These are phyloP conservation scores for Pleurotus ostreatus DNA, from an alignment of 768 basidiomycete species.

Conservation along the genomic window DNA sequence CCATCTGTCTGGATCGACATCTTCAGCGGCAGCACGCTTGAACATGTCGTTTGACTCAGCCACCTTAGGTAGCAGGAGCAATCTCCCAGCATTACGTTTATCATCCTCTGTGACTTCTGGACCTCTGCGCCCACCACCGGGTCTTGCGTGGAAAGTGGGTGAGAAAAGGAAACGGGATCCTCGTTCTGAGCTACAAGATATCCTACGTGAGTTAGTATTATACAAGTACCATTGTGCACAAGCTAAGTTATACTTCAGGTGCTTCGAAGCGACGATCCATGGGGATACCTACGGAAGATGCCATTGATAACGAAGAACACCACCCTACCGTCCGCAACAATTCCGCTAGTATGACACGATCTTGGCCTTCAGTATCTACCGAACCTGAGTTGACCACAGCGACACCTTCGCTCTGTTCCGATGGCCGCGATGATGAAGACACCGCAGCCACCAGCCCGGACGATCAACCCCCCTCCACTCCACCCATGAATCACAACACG, in stretches of 20 bases:
- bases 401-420: slow-evolving; percentile 66
- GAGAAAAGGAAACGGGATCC: slow-evolving; percentile 34
- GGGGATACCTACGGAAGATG: background rate
- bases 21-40: background rate
- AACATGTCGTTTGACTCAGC: slow-evolving; percentile 8
- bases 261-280: slow-evolving; percentile 35
- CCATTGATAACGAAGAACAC: too few species aligned
- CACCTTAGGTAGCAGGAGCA: background rate
- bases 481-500: slow-evolving; percentile 25
- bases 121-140: background rate
- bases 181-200: slow-evolving; percentile 21
- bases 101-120: slow-evolving; percentile 5
- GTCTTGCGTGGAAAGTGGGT: slow-evolving; percentile 14
- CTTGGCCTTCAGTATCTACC: slow-evolving; percentile 21
- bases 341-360: background rate
- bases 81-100: background rate
- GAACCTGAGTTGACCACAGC: slow-evolving; percentile 39
- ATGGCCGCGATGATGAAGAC: slow-evolving; percentile 50
- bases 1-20: background rate
- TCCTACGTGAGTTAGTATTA: slow-evolving; percentile 26
- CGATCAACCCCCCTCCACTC: slow-evolving; percentile 50
- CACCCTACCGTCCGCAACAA: too few species aligned
- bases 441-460: slow-evolving; percentile 40
- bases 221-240: too few species aligned
- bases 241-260: slow-evolving; percentile 1